A percentile compares a stretch with the other conserved stretches of the same genome.
phyloP scores from a whole-genome alignment of 2,329 filamentous ascomycete genomes.

The Endoconidiophora polonica region DNA sequence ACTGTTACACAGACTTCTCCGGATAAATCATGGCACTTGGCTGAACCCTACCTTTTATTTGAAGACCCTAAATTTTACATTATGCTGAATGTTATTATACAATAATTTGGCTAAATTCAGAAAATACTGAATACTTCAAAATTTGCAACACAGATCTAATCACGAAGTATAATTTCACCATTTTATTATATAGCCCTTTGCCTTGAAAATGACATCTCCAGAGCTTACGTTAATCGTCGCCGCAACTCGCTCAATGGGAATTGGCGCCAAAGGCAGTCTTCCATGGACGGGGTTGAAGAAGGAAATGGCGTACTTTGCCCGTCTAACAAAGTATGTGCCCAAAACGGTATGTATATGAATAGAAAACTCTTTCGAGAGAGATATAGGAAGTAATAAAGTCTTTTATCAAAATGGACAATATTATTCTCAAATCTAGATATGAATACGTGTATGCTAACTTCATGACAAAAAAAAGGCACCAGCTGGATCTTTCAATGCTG shows the following conservation, averaged over 20 bases:
- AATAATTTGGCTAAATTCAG: too few species aligned
- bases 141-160: too few species aligned
- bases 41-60: too few species aligned
- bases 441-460: neutral
- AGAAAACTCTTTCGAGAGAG: neutral
- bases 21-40: too few species aligned
- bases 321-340: slow-evolving; percentile 59
- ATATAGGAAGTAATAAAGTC: neutral
- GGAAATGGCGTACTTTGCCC: slow-evolving; percentile 91
- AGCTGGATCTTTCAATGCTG: slow-evolving; percentile 41
- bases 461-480: slow-evolving; percentile 17
- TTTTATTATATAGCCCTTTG: too few species aligned
- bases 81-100: too few species aligned
- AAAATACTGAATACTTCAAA: too few species aligned
- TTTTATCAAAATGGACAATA: too few species aligned
- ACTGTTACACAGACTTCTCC: too few species aligned
- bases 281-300: slow-evolving; percentile 80
- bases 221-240: slow-evolving; percentile 85
- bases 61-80: too few species aligned
- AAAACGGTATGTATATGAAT: slow-evolving; percentile 19
- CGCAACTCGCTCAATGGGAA: slow-evolving; percentile 80
- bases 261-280: slow-evolving; percentile 60
- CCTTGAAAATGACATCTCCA: neutral
- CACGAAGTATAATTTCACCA: too few species aligned
- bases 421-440: neutral